Evolutionary conservation across 1,284 basidiomycete species (phyloP).

Genomic region (Anthracocystis panici-leucophaei): DNA sequence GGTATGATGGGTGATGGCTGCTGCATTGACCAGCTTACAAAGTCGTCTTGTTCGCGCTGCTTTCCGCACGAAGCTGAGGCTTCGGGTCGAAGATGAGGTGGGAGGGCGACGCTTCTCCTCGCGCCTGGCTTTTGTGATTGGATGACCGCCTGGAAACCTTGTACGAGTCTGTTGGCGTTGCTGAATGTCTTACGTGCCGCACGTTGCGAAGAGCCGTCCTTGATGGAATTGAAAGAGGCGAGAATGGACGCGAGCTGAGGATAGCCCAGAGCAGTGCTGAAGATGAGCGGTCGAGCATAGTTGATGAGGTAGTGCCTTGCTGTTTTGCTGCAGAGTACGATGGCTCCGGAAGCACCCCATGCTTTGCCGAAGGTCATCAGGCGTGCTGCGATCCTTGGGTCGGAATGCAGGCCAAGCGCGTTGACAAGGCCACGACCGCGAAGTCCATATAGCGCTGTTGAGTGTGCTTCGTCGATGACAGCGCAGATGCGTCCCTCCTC

Average conservation of each 20-base stretch:
- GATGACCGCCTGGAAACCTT: constrained; percentile 26
- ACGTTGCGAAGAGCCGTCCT: constrained; percentile 76
- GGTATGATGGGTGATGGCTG: constrained; percentile 81
- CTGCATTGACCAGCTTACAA: constrained; percentile 37
- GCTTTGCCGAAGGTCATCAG: constrained; percentile 68
- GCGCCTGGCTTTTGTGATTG: constrained; percentile 2
- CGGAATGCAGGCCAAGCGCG: constrained; percentile 32
- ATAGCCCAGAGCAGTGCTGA: constrained; percentile 57
- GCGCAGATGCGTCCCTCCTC: constrained; percentile 69
- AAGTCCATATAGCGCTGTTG: constrained; percentile 80
- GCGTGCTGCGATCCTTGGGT: constrained; percentile 43
- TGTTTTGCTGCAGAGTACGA: constrained; percentile 79
- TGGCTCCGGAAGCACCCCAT: constrained; percentile 73
- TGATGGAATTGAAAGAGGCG: constrained; percentile 82
- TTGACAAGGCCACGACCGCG: constrained; percentile 53
- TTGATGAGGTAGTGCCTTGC: constrained; percentile 88
- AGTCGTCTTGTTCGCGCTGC: constrained; percentile 12
- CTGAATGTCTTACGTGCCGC: constrained; percentile 36
- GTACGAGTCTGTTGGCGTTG: constrained; percentile 12
- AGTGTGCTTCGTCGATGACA: constrained; percentile 83
- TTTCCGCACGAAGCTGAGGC: neutral
- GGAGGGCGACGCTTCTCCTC: constrained; percentile 19
- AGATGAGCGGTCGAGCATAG: constrained; percentile 83
- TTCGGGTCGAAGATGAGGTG: constrained; percentile 19
- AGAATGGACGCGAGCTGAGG: constrained; percentile 75